These are phyloP conservation scores for Rhizopus arrhizus DNA, from an alignment of 371 early-diverging fungal genomes.

Conservation along the genomic window DNA sequence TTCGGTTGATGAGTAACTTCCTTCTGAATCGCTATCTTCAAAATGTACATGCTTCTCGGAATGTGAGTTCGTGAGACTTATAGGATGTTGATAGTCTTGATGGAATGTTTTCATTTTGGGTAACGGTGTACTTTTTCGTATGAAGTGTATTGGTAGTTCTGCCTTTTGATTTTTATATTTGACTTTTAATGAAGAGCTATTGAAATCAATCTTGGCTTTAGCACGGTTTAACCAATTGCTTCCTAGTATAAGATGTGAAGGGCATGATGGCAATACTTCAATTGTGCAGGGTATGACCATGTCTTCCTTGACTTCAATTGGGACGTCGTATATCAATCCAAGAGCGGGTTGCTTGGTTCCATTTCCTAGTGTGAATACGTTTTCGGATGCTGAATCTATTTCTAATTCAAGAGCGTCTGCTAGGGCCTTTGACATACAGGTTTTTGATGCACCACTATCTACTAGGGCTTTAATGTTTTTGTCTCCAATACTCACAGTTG, in stretches of 20 bases:
- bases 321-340: constrained; percentile 9
- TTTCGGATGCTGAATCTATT: constrained; percentile 1
- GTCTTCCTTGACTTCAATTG: background rate
- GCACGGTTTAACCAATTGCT: constrained; percentile 3
- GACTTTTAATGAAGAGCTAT: background rate
- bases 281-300: background rate
- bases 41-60: background rate
- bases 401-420: background rate
- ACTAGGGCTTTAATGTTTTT: background rate
- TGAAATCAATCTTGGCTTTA: constrained; percentile 1
- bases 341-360: constrained; percentile 12
- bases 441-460: constrained; percentile 1
- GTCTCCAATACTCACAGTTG: background rate
- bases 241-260: constrained; percentile 4
- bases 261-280: constrained; percentile 7
- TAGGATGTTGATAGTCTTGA: background rate
- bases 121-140: background rate
- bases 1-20: background rate
- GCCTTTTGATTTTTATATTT: background rate
- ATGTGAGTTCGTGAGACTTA: too few relatives aligned
- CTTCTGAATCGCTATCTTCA: background rate
- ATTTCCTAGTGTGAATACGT: constrained; percentile 7
- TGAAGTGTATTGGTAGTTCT: background rate
- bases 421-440: constrained; percentile 3
- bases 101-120: background rate